phyloP scores from a whole-genome alignment of 2,329 filamentous ascomycete genomes.

The Rutstroemia sp. region DNA sequence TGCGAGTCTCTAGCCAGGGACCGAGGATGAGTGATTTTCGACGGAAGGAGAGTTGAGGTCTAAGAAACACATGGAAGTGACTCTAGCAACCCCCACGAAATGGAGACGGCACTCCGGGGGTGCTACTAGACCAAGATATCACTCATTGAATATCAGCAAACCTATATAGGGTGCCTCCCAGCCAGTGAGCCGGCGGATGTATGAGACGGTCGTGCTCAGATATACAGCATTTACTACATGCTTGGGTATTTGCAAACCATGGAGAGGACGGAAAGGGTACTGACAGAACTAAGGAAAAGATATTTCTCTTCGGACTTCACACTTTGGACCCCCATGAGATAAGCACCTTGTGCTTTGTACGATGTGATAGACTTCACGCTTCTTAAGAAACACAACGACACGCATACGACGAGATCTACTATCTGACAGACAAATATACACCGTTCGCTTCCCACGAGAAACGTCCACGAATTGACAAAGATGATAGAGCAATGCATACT shows the following conservation, averaged over 20 bases:
- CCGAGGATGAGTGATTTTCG: not conserved
- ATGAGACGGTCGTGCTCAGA: not conserved
- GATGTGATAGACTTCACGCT: too few species aligned
- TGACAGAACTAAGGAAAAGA: not conserved
- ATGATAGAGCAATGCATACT: too few species aligned
- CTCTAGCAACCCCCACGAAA: not conserved
- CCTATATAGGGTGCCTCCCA: not conserved
- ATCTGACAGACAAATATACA: too few species aligned
- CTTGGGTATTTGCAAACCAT: not conserved
- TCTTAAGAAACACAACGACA: too few species aligned
- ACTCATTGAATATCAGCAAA: not conserved
- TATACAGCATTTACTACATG: not conserved
- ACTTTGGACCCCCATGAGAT: too few species aligned
- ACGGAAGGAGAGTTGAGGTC: not conserved
- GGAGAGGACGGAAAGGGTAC: not conserved
- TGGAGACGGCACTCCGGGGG: not conserved
- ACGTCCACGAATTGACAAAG: too few species aligned
- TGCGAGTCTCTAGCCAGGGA: not conserved
- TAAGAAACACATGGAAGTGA: not conserved
- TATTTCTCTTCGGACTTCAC: too few species aligned
- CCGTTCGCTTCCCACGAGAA: too few species aligned
- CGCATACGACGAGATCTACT: too few species aligned
- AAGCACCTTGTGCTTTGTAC: too few species aligned
- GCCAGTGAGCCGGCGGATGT: not conserved
- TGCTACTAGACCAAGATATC: not conserved